A percentile compares a stretch with the other conserved stretches of the same genome.
Conservation (phyloP, 495 filamentous ascomycete species). For the Elaphomyces granulatus region DNA sequence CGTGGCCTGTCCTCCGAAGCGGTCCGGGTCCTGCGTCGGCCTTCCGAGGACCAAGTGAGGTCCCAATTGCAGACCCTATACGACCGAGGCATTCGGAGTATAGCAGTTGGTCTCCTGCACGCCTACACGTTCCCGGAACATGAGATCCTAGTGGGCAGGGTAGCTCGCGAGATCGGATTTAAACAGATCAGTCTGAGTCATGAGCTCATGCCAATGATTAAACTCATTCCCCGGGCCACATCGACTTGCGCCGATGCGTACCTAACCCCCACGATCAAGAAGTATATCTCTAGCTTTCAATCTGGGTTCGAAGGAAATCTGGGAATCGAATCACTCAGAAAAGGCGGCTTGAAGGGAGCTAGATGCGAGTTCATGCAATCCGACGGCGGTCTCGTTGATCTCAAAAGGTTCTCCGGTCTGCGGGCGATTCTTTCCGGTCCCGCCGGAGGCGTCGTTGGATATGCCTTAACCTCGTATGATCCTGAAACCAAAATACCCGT, state of each 20-base stretch:
- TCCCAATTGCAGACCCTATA: conserved; percentile 23
- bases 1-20: conserved; percentile 25
- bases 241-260: conserved; percentile 81
- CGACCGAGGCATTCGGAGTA: conserved; percentile 18
- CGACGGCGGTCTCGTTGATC: conserved; percentile 27
- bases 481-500: conserved; percentile 62
- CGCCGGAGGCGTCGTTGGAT: conserved; percentile 56
- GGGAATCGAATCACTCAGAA: conserved; percentile 26
- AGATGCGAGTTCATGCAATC: conserved; percentile 32
- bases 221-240: conserved; percentile 51
- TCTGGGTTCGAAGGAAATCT: conserved; percentile 36
- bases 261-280: conserved; percentile 71
- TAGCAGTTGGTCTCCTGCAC: conserved; percentile 26
- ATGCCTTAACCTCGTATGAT: conserved; percentile 74
- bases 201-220: conserved; percentile 63
- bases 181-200: conserved; percentile 33
- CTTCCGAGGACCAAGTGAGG: conserved; percentile 12
- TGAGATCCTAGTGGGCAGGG: conserved; percentile 31
- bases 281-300: conserved; percentile 69
- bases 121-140: conserved; percentile 27
- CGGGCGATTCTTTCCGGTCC: conserved; percentile 36
- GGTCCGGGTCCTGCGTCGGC: conserved; percentile 26
- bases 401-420: conserved; percentile 28
- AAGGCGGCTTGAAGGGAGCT: conserved; percentile 43
- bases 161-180: conserved; percentile 20